phyloP scores from a whole-genome alignment of 1,139 yeast species.

The Candida buenavistaensis region DNA sequence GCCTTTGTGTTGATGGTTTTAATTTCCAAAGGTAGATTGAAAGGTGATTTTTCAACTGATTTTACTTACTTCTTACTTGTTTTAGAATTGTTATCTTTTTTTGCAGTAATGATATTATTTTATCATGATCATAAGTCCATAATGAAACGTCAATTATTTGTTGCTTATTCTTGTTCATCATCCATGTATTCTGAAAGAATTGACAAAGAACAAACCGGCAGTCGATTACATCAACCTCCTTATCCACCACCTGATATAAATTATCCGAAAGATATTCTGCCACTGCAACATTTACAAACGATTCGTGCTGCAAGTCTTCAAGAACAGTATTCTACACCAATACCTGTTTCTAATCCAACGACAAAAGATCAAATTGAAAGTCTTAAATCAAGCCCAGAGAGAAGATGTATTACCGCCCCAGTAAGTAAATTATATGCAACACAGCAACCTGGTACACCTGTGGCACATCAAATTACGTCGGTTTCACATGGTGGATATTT shows the following conservation, averaged over 20 bases:
- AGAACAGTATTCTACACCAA: constrained; percentile 5
- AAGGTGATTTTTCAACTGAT: constrained; percentile 1
- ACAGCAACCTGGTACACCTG: background rate
- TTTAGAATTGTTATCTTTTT: constrained; percentile 9
- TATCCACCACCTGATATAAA: background rate
- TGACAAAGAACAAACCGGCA: background rate
- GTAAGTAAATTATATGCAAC: constrained; percentile 2
- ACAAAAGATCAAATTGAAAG: background rate
- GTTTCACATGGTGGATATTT: constrained; percentile 3
- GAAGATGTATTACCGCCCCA: constrained; percentile 10
- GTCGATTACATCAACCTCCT: background rate
- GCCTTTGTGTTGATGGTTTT: constrained; percentile 7
- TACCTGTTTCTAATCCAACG: constrained; percentile 2
- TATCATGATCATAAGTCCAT: constrained; percentile 10
- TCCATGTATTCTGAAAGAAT: constrained; percentile 12
- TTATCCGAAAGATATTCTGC: background rate
- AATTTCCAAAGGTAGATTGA: constrained; percentile 4
- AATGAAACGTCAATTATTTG: constrained; percentile 3
- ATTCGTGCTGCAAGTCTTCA: constrained; percentile 2
- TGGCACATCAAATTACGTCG: too few species aligned
- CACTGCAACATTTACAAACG: background rate
- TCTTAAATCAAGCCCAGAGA: constrained; percentile 1
- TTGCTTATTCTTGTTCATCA: constrained; percentile 8
- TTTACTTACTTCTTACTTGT: constrained; percentile 8
- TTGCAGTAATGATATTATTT: constrained; percentile 9